Conservation (phyloP, 2,329 filamentous ascomycete species). For the Paecilomyces sp. region DNA sequence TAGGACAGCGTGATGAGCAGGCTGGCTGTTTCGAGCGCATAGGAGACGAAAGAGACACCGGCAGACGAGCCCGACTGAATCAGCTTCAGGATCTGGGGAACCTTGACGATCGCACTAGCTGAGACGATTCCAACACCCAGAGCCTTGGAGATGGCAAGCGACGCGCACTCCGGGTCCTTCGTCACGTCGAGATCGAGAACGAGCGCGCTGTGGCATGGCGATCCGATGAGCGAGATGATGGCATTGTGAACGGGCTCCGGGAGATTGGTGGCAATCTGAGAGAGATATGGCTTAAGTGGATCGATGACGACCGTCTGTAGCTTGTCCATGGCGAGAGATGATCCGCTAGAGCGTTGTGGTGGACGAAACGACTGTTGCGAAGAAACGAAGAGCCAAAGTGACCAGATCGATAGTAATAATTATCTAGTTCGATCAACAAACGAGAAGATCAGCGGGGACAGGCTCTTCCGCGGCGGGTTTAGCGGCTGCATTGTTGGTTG, state of each 20-base stretch:
- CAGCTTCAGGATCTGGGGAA: conserved; percentile 94
- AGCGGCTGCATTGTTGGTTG: conserved; percentile 19
- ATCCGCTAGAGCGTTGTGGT: not conserved
- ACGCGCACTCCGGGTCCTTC: conserved; percentile 69
- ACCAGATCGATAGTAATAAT: not conserved
- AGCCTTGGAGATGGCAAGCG: conserved; percentile 83
- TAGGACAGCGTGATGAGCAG: conserved; percentile 90
- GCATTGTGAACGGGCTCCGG: conserved; percentile 68
- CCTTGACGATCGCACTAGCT: conserved; percentile 85
- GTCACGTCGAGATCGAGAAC: conserved; percentile 74
- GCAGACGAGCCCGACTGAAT: conserved; percentile 69
- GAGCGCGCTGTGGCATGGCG: conserved; percentile 76
- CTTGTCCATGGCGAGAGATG: conserved; percentile 28
- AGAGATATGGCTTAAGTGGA: conserved; percentile 45
- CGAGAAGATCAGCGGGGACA: not conserved
- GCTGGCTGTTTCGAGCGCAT: conserved; percentile 81
- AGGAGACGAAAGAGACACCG: conserved; percentile 83
- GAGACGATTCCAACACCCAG: conserved; percentile 90
- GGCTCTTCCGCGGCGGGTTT: not conserved
- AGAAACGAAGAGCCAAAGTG: not conserved
- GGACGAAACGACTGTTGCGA: not conserved
- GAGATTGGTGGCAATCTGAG: conserved; percentile 64
- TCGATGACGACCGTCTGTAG: conserved; percentile 33
- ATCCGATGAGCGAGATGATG: conserved; percentile 72
- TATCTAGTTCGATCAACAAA: not conserved